Evolutionary conservation across 2,329 filamentous ascomycete genomes (phyloP).

Genomic region (Sarocladium brachiariae): DNA sequence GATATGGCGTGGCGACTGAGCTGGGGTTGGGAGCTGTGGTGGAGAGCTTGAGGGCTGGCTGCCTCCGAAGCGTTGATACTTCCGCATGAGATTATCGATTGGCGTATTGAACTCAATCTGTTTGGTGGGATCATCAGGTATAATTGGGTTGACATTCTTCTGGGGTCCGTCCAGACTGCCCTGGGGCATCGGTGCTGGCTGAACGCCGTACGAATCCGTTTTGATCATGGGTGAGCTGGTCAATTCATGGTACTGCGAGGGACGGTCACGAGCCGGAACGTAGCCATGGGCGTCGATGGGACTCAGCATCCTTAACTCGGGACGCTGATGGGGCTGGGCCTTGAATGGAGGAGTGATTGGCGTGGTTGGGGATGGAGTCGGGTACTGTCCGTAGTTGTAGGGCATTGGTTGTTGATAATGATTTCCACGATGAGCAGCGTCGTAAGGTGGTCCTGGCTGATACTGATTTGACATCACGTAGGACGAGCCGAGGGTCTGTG

Average conservation of each 20-base stretch:
- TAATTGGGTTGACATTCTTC: constrained; percentile 4
- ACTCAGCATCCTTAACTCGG: constrained; percentile 15
- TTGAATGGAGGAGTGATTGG: constrained; percentile 27
- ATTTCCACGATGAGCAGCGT: constrained; percentile 25
- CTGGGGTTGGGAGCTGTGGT: not conserved
- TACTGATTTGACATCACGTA: constrained; percentile 38
- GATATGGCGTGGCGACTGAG: not conserved
- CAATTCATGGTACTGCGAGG: not conserved
- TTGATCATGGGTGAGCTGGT: not conserved
- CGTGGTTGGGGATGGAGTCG: constrained; percentile 27
- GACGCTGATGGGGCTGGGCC: constrained; percentile 26
- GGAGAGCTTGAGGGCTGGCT: not conserved
- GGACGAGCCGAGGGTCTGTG: not conserved
- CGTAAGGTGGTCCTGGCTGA: constrained; percentile 33
- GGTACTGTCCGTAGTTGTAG: constrained; percentile 39
- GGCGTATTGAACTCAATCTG: constrained; percentile 69
- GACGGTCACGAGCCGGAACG: not conserved
- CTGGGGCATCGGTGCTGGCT: not conserved
- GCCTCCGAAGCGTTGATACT: not conserved
- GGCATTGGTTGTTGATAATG: constrained; percentile 35
- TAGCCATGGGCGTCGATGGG: constrained; percentile 5
- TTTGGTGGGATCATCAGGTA: constrained; percentile 28
- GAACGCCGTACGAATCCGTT: not conserved
- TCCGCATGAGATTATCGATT: constrained; percentile 80
- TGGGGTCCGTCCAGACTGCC: not conserved